These are phyloP conservation scores for Meyerozyma elateridarum DNA, from an alignment of 1,139 yeast genomes.

Conservation along the genomic window DNA sequence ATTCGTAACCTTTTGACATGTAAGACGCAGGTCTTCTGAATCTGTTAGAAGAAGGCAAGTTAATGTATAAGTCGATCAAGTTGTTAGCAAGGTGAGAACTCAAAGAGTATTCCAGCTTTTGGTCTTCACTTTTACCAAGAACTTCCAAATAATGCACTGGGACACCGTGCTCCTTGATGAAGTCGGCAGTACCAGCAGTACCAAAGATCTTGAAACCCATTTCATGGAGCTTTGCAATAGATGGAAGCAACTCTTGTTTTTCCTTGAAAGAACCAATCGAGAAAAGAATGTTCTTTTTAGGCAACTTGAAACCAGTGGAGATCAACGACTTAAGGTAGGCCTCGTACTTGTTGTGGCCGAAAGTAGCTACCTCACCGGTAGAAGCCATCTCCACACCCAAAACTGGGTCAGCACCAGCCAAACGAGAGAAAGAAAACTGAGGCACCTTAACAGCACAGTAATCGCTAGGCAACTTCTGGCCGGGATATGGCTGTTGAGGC, in stretches of 20 bases:
- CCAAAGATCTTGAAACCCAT: constrained; percentile 91
- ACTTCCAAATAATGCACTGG: constrained; percentile 96
- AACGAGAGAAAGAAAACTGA: constrained; percentile 94
- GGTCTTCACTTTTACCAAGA: constrained; percentile 66
- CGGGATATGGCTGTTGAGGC: constrained; percentile 86
- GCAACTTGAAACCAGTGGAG: constrained; percentile 92
- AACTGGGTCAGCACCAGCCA: constrained; percentile 98
- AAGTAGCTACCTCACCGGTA: constrained; percentile 98
- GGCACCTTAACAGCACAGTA: constrained; percentile 98
- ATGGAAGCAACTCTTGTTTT: constrained; percentile 87
- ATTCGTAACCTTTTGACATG: constrained; percentile 94
- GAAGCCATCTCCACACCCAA: constrained; percentile 99
- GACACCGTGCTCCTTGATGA: constrained; percentile 87
- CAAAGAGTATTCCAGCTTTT: constrained; percentile 89
- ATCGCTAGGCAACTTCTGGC: constrained; percentile 80
- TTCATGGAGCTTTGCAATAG: constrained; percentile 74
- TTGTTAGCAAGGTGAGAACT: constrained; percentile 96
- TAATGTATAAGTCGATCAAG: constrained; percentile 92
- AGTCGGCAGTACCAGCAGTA: constrained; percentile 98
- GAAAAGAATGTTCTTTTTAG: constrained; percentile 89
- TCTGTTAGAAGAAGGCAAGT: constrained; percentile 93
- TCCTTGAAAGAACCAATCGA: constrained; percentile 98
- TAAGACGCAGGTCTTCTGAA: constrained; percentile 98
- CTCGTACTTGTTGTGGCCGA: constrained; percentile 94
- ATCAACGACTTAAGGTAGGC: constrained; percentile 93